Evolutionary conservation across 2,329 filamentous ascomycete species (phyloP), one percentile per base, ranked within the genome.

Genomic region (Eutypa lata): DNA sequence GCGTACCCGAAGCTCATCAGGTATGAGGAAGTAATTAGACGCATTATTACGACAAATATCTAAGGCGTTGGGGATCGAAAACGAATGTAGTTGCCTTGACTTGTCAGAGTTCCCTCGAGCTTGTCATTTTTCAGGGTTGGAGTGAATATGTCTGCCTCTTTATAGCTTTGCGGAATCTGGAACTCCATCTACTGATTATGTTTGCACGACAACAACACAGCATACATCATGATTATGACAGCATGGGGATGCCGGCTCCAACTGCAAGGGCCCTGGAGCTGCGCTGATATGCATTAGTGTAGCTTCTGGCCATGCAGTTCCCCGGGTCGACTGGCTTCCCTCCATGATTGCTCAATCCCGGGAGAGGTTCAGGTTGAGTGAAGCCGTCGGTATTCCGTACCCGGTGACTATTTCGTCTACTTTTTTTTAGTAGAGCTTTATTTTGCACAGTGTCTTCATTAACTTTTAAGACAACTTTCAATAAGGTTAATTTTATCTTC

Each of bases 1-100:
- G 18, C 57, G 43, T 62, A 68, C 65, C 64, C 57, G 22, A 65
- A 45, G 55, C 61, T 61, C 49, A 67, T 26, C 18, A 64, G 54
- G 59, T 60, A 59, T 44, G 66, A 57, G 47, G 49, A 50, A 52
- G 57, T 57, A 49, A 51, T 53, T 8, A 51, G 19, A 54, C 54
- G 59, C 65, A 69, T 69, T 53, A 69, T 69, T 53, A 47, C 49
- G 49, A 47, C 26, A 19, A 49, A 47, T 52, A 50, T 51, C 48
- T 48, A 59, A 47, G 48, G 38, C 48, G 37, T 18, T 35, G 18
- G 46, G 37, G 43, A 37, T 35, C 31, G 13, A 51, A 64, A 67
- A 63, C 57, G 65, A 67, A 48, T 59, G 61, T 66, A 40, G 24
- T 55, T 45, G 60, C 48, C 51, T 56, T 51, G 45, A 57, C 51